A percentile compares a stretch with the other conserved stretches of the same genome.
phyloP scores from a whole-genome alignment of 371 early-diverging fungal species.

The Actinomortierella wolfii region DNA sequence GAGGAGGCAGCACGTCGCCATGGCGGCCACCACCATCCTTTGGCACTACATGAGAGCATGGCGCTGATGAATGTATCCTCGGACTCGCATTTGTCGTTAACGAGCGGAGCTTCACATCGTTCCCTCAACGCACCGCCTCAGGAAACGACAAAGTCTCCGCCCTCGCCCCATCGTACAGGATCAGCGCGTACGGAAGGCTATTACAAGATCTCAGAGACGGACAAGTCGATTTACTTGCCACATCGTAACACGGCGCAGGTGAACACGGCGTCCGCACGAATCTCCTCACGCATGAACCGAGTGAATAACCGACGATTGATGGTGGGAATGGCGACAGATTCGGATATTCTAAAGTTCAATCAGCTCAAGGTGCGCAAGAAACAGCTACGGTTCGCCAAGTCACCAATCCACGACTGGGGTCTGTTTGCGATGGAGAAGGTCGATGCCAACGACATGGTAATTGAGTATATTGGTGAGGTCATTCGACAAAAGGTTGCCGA shows the following conservation, averaged over 20 bases:
- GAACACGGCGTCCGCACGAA: slow-evolving; percentile 46
- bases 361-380: slow-evolving; percentile 90
- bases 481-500: slow-evolving; percentile 97
- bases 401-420: slow-evolving; percentile 96
- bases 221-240: slow-evolving; percentile 70
- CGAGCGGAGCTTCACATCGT: slow-evolving; percentile 4
- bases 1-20: slow-evolving; percentile 14
- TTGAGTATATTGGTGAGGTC: slow-evolving; percentile 98
- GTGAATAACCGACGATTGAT: slow-evolving; percentile 68
- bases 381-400: slow-evolving; percentile 85
- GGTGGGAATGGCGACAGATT: slow-evolving; percentile 61
- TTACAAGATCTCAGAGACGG: slow-evolving; percentile 66
- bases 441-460: slow-evolving; percentile 92
- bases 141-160: background rate
- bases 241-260: slow-evolving; percentile 52
- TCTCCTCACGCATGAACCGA: slow-evolving; percentile 59
- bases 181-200: slow-evolving; percentile 83
- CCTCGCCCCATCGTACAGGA: slow-evolving; percentile 64
- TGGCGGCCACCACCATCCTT: slow-evolving; percentile 7
- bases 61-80: background rate
- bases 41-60: slow-evolving; percentile 1
- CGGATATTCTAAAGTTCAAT: slow-evolving; percentile 85
- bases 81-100: background rate
- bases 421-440: slow-evolving; percentile 93
- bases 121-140: slow-evolving; percentile 1